Percentiles rank a stretch among this genome's conserved stretches.
Evolutionary conservation across 129 eudicot species (phyloP).

Genomic region (Rutidosis leptorrhynchoides): DNA sequence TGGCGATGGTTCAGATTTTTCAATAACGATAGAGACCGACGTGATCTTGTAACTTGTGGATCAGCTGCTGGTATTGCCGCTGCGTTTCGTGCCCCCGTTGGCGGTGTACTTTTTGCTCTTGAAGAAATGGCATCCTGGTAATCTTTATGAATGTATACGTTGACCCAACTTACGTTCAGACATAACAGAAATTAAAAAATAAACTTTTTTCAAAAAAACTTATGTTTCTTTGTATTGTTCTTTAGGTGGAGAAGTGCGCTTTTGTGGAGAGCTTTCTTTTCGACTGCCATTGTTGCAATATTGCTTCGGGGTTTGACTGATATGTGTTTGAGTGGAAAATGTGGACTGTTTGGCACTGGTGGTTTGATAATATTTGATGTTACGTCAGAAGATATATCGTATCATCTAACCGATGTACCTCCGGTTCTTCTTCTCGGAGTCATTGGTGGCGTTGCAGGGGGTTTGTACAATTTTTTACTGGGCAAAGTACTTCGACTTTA

Average conservation of each 20-base stretch:
- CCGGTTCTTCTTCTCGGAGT: slow-evolving; percentile 77
- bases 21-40: slow-evolving; percentile 79
- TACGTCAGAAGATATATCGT: slow-evolving; percentile 55
- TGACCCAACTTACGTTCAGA: background rate
- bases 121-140: slow-evolving; percentile 99
- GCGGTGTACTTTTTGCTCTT: slow-evolving; percentile 90
- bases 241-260: slow-evolving; percentile 99
- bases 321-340: slow-evolving; percentile 75
- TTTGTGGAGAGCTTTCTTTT: slow-evolving; percentile 89
- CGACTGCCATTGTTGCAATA: slow-evolving; percentile 81
- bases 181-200: background rate
- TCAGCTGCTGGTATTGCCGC: slow-evolving; percentile 96
- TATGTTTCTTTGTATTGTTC: background rate
- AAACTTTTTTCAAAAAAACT: background rate
- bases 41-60: slow-evolving; percentile 94
- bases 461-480: slow-evolving; percentile 64
- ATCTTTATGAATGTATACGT: slow-evolving; percentile 2
- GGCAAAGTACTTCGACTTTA: slow-evolving; percentile 63
- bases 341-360: slow-evolving; percentile 96
- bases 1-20: slow-evolving; percentile 84
- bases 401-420: slow-evolving; percentile 77
- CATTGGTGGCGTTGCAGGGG: slow-evolving; percentile 75
- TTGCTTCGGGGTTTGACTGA: slow-evolving; percentile 82
- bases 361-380: slow-evolving; percentile 91
- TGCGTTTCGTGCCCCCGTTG: slow-evolving; percentile 97